Evolutionary conservation across 148 eudicot species (phyloP).

Genomic region (Vaccinium vitisidaea): DNA sequence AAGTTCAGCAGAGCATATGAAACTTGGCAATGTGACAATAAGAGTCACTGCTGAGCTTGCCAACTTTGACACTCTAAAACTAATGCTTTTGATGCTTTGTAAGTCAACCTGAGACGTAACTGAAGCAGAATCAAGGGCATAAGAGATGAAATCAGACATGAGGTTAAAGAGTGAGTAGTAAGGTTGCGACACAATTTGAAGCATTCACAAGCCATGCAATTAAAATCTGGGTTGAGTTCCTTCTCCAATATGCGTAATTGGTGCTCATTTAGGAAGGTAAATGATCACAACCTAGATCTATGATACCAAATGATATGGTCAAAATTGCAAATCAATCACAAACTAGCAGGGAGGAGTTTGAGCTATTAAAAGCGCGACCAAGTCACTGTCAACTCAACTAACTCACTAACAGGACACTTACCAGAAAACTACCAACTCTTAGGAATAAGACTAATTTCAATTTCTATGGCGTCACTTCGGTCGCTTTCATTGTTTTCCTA

Average conservation of each 20-base stretch:
- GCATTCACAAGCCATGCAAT: neutral
- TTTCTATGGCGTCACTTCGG: neutral
- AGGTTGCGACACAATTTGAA: neutral
- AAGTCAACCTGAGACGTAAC: neutral
- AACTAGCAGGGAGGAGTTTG: neutral
- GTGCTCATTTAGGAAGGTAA: no score
- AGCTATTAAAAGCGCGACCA: neutral
- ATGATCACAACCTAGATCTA: neutral
- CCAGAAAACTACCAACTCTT: neutral
- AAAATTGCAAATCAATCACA: neutral
- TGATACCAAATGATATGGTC: neutral
- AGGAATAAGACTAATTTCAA: neutral
- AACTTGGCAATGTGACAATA: neutral
- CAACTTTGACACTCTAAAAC: neutral
- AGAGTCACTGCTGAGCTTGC: neutral
- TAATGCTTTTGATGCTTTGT: neutral
- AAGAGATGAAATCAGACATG: neutral
- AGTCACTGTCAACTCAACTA: neutral
- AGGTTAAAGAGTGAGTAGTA: neutral
- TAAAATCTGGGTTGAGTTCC: neutral
- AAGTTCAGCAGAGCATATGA: neutral
- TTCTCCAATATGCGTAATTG: neutral
- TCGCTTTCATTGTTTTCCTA: neutral
- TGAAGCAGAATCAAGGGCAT: neutral
- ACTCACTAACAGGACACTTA: neutral